These are phyloP conservation scores for Yamadazyma atlantica DNA, from an alignment of 1,139 yeast genomes.

Conservation along the genomic window DNA sequence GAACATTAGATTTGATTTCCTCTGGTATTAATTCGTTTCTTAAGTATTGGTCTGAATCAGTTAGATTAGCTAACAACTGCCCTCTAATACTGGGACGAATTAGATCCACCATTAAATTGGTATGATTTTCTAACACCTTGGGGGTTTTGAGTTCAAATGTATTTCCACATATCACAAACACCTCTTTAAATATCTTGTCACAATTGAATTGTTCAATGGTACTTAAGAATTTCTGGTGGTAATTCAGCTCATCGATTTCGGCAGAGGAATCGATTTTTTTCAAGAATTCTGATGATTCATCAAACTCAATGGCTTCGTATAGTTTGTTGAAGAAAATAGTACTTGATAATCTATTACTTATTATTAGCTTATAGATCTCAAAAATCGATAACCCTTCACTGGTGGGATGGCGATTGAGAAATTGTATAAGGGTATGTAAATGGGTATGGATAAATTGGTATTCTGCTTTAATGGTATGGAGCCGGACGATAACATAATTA, in stretches of 20 bases:
- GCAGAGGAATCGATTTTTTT: background rate
- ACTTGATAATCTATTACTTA: constrained; percentile 20
- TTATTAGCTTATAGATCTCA: constrained; percentile 32
- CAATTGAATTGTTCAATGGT: background rate
- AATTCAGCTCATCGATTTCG: background rate
- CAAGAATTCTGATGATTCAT: constrained; percentile 1
- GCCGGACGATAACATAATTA: constrained; percentile 17
- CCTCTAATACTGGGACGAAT: constrained; percentile 40
- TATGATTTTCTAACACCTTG: constrained; percentile 36
- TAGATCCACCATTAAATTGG: constrained; percentile 38
- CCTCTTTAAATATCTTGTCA: constrained; percentile 31
- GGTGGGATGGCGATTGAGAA: background rate
- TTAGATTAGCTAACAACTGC: constrained; percentile 31
- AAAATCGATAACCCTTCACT: constrained; percentile 22
- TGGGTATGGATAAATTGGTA: background rate
- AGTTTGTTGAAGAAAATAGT: constrained; percentile 15
- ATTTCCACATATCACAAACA: constrained; percentile 40
- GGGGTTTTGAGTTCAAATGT: constrained; percentile 18
- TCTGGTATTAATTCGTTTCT: constrained; percentile 16
- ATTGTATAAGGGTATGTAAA: background rate
- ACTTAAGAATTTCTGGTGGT: background rate
- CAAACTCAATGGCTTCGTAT: constrained; percentile 2
- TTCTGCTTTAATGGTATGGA: background rate
- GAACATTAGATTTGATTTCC: constrained; percentile 18
- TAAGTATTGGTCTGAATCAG: constrained; percentile 30